Percentiles rank a stretch among this genome's conserved stretches.
Conservation (phyloP, 2,329 filamentous ascomycete species). For the Fusarium mexicanum region DNA sequence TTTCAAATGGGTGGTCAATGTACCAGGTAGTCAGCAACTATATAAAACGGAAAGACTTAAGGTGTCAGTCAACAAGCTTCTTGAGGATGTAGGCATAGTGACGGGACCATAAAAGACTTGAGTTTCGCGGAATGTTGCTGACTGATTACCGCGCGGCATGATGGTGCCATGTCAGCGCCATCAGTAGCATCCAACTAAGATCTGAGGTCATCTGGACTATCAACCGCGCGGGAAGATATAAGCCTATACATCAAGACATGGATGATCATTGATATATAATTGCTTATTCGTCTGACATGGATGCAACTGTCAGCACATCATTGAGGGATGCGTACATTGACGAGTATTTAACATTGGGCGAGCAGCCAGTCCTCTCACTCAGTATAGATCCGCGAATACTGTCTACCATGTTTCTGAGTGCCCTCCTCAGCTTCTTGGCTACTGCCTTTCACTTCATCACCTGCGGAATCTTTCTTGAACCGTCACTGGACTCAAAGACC, state of each 20-base stretch:
- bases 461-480: background rate
- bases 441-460: background rate
- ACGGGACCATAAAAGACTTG: accelerated
- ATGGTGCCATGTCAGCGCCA: background rate
- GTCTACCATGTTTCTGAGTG: background rate
- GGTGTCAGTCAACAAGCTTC: no score
- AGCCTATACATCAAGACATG: accelerated
- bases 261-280: background rate
- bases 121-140: background rate
- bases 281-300: background rate
- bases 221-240: background rate
- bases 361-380: accelerated
- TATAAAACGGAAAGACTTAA: no score
- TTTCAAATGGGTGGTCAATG: no score
- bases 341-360: background rate
- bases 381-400: accelerated
- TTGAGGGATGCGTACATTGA: background rate
- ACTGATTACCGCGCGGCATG: background rate
- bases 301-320: background rate
- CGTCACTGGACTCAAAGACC: background rate
- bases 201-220: background rate
- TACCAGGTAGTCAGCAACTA: no score
- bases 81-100: accelerated
- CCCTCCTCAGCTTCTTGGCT: background rate
- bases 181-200: background rate